Evolutionary conservation across 768 basidiomycete genomes (phyloP).

Genomic region (Cantharellus anzutake): DNA sequence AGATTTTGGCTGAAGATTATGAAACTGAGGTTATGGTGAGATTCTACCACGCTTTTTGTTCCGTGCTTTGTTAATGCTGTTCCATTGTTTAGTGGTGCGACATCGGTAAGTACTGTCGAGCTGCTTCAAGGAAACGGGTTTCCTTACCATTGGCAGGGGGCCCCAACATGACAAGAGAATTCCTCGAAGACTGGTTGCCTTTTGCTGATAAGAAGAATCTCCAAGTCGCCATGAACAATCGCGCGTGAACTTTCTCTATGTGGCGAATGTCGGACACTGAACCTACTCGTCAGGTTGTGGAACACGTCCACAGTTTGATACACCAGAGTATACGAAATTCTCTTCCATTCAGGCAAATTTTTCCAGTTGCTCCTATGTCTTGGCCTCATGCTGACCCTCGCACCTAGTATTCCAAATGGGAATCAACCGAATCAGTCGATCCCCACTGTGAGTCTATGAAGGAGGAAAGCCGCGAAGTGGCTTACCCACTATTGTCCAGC

Average conservation of each 20-base stretch:
- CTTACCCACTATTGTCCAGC: background rate
- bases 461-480: background rate
- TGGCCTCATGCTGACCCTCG: background rate
- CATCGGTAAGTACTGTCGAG: constrained; percentile 17
- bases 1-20: constrained; percentile 27
- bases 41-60: background rate
- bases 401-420: constrained; percentile 26
- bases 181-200: constrained; percentile 10
- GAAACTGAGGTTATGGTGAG: constrained; percentile 36
- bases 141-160: constrained; percentile 7
- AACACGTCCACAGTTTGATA: constrained; percentile 32
- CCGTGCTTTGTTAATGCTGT: constrained; percentile 1
- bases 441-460: constrained; percentile 5
- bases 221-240: constrained; percentile 30
- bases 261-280: background rate
- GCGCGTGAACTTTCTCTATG: constrained; percentile 12
- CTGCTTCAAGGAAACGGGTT: background rate
- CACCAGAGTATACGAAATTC: constrained; percentile 34
- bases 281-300: constrained; percentile 21
- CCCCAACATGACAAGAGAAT: constrained; percentile 9
- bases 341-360: constrained; percentile 21
- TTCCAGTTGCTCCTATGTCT: background rate
- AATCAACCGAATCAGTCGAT: constrained; percentile 35
- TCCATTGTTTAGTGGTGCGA: constrained; percentile 31
- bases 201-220: constrained; percentile 16